A percentile compares a stretch with the other conserved stretches of the same genome.
Evolutionary conservation across 1,284 basidiomycete species (phyloP).

Genomic region (Schizophyllum commune): DNA sequence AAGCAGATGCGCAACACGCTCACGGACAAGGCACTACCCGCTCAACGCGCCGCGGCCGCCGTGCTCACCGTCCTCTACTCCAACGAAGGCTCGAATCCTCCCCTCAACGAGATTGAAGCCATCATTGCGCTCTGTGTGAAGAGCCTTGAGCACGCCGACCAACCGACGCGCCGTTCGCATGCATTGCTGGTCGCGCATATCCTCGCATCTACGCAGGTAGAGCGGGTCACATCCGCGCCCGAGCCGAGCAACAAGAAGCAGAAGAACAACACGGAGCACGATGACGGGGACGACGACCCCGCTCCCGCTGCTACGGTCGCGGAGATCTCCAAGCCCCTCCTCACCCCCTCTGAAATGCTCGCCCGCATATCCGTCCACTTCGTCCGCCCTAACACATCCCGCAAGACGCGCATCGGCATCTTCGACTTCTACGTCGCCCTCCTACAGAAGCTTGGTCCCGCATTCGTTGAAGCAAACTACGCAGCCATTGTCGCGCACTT

Average conservation of each 20-base stretch:
- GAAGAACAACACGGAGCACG: conserved; percentile 43
- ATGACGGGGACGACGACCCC: conserved; percentile 31
- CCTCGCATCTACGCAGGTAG: conserved; percentile 79
- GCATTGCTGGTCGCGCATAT: conserved; percentile 79
- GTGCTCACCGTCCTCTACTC: conserved; percentile 62
- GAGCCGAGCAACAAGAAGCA: conserved; percentile 57
- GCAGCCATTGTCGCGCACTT: conserved; percentile 74
- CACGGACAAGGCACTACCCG: conserved; percentile 77
- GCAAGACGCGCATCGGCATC: conserved; percentile 75
- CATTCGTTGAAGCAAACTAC: conserved; percentile 84
- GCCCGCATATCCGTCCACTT: conserved; percentile 70
- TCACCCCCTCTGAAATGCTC: conserved; percentile 80
- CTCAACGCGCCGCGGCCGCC: conserved; percentile 84
- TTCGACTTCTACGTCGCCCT: conserved; percentile 86
- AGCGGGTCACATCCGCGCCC: conserved; percentile 43
- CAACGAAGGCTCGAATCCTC: conserved; percentile 44
- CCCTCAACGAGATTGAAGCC: conserved; percentile 67
- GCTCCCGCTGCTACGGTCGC: conserved; percentile 40
- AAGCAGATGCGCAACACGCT: conserved; percentile 78
- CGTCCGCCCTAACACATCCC: conserved; percentile 63
- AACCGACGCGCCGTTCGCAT: conserved; percentile 74
- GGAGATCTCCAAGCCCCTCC: conserved; percentile 65
- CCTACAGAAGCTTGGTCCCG: conserved; percentile 66
- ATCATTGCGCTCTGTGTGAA: conserved; percentile 67
- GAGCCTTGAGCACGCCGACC: conserved; percentile 78